Evolutionary conservation across 2,329 filamentous ascomycete genomes (phyloP), one percentile per base, ranked within the genome.

Genomic region (Neoascochyta sp.): DNA sequence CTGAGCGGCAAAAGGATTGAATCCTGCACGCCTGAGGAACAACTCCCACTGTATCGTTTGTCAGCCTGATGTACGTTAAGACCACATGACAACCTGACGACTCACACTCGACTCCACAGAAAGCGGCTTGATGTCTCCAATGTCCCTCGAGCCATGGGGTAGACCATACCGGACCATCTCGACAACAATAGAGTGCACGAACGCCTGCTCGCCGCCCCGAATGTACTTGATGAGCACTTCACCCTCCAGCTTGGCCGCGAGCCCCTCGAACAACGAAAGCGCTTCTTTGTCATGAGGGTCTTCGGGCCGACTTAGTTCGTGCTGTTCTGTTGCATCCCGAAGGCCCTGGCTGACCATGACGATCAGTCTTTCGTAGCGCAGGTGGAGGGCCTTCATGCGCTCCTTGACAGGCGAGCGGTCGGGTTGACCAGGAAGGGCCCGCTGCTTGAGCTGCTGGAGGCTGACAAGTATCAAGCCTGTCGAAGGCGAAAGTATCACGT

Each of bases 1-100:
- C 53, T 87, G 83, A 3, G 84, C 83, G 3, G 82, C 83, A 53
- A 78, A 86, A 0, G 76, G 72, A 57, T 89, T 88, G 52, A 87
- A 57, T 0, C 84, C 84, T 1, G 73, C 71, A 14, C 70, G 67
- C 9, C 82, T 69, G 14, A 89, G 65, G 39, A 84, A 83, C 7
- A 76, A 24, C 54, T 88, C 84, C 79, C 79, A 84, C 18, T 61
- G 20, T 7, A 14, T 5, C 14, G 8, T 18, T 8, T 27, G 24
- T 51, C 20, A 44, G 34, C 10, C 12, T 32, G 8, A n/a, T 3
- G 2, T 9, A 10, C n/a, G n/a, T n/a, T 22, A 23, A 16, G 10
- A 4, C 12, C 2, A n/a, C 7, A 6, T 8, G 18, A 9, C 8
- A 9, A 13, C 9, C 5, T 9, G 13, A 7, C 1, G 11, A 13